Evolutionary conservation across 352 stramenopile genomes (phyloP), one percentile per base, ranked within the genome.

Genomic region (Phytophthora kernoviae): DNA sequence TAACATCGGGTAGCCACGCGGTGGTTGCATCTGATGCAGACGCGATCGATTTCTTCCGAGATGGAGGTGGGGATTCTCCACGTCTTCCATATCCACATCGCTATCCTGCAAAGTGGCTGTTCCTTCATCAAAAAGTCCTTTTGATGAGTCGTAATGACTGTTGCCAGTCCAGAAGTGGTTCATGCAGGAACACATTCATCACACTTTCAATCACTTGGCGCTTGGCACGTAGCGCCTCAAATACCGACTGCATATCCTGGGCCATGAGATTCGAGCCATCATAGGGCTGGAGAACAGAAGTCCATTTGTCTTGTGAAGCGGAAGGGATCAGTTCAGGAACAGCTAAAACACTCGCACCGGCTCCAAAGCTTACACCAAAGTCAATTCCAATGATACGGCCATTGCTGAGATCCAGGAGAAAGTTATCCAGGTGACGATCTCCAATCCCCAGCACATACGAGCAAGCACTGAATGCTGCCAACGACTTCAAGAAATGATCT

Each of bases 321-420:
- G 58, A 98, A 97, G 6, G 91, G 91, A 97, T 90, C 20, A 98
- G 65, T 69, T 98, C 91, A 0, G 91, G 91, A 2, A 98, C 87
- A 6, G 86, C 83, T 18, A 98, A 58, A 37, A 88, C 61, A 57
- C 87, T 92, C 20, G 87, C 87, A 2, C 86, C 81, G 12, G 84
- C 87, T 15, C 91, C 91, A 73, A 98, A 98, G 57, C 90, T 96
- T 51, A 96, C 86, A 12, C 91, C 91, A 63, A 98, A 98, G 57
- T 98, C 91, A 32, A 98, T 98, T 34, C 87, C 88, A 44, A 97
- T 88, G 24, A 98, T 73, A 18, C 69, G 68, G 1, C 86, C 89
- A n/a, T 67, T 86, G 6, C 53, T 55, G 34, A 87, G 65, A 54
- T 96, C 86, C 1, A 98, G 72, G 8, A 98, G 58, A 50, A 97